These are phyloP conservation scores for Tephrocybe rancida DNA, from an alignment of 768 basidiomycete genomes.

Conservation along the genomic window DNA sequence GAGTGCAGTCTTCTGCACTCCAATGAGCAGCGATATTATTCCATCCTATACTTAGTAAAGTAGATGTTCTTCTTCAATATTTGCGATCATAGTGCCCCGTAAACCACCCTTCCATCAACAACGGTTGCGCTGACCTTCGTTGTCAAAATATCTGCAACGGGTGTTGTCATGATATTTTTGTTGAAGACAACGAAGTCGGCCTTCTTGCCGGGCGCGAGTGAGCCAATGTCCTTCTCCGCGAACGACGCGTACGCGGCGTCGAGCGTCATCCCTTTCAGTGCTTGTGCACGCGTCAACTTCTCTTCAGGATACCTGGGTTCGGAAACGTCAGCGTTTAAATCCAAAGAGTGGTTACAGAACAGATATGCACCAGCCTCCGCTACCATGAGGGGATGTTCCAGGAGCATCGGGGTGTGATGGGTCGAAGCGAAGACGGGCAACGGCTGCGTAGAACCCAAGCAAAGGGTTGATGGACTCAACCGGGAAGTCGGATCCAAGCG, in stretches of 20 bases:
- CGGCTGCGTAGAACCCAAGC: conserved; percentile 87
- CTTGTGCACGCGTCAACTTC: conserved; percentile 77
- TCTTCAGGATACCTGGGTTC: conserved; percentile 71
- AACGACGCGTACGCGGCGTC: conserved; percentile 91
- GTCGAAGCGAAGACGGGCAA: conserved; percentile 55
- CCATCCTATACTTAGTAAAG: too few relatives aligned
- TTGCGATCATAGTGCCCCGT: too few relatives aligned
- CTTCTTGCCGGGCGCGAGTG: conserved; percentile 73
- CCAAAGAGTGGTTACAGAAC: neutral
- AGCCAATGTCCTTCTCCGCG: conserved; percentile 69
- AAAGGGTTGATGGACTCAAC: conserved; percentile 91
- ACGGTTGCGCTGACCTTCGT: conserved; percentile 74
- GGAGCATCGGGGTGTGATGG: conserved; percentile 36
- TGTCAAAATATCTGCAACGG: conserved; percentile 58
- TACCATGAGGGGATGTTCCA: conserved; percentile 83
- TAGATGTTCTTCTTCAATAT: too few relatives aligned
- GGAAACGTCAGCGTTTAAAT: neutral
- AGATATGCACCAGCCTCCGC: conserved; percentile 73
- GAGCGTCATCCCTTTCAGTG: conserved; percentile 88
- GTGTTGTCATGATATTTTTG: conserved; percentile 74
- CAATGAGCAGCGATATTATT: too few relatives aligned
- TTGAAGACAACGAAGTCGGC: conserved; percentile 90
- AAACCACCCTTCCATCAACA: conserved; percentile 71
- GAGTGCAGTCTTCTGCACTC: too few relatives aligned
- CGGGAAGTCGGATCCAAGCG: conserved; percentile 93